phyloP scores from a whole-genome alignment of 208 protist genomes.

The Naegleria gruberi region DNA sequence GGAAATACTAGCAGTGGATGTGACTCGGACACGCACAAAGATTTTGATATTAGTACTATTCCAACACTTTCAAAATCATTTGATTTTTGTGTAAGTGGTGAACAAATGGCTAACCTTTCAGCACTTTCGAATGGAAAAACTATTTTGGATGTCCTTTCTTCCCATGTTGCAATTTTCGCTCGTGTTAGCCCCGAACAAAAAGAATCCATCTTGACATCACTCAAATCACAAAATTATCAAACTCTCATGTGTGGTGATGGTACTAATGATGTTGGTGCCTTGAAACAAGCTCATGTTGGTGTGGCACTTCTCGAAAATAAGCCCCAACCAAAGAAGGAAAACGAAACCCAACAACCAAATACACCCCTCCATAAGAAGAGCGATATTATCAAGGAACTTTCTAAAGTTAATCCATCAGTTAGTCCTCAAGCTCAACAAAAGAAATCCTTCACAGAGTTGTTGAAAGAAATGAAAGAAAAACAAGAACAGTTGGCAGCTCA shows the following conservation, averaged over 20 bases:
- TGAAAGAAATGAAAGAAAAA: slow-evolving; percentile 36
- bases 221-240: slow-evolving; percentile 70
- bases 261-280: slow-evolving; percentile 96
- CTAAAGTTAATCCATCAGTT: neutral
- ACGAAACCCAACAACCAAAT: neutral
- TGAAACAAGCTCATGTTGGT: slow-evolving; percentile 97
- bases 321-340: neutral
- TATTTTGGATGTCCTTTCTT: neutral
- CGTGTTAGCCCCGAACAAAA: slow-evolving; percentile 34
- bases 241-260: slow-evolving; percentile 83
- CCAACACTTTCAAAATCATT: neutral
- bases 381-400: neutral
- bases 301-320: slow-evolving; percentile 73
- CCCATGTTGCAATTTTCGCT: slow-evolving; percentile 28
- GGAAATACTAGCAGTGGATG: neutral
- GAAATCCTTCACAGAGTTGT: neutral
- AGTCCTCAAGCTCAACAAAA: neutral
- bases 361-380: neutral
- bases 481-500: slow-evolving; percentile 22
- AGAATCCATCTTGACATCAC: slow-evolving; percentile 48
- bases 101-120: neutral
- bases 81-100: slow-evolving; percentile 17
- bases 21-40: neutral
- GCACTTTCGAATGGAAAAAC: neutral
- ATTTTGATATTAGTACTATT: neutral